phyloP scores from a whole-genome alignment of 2,329 filamentous ascomycete genomes.

The Niveomyces coronatus region DNA sequence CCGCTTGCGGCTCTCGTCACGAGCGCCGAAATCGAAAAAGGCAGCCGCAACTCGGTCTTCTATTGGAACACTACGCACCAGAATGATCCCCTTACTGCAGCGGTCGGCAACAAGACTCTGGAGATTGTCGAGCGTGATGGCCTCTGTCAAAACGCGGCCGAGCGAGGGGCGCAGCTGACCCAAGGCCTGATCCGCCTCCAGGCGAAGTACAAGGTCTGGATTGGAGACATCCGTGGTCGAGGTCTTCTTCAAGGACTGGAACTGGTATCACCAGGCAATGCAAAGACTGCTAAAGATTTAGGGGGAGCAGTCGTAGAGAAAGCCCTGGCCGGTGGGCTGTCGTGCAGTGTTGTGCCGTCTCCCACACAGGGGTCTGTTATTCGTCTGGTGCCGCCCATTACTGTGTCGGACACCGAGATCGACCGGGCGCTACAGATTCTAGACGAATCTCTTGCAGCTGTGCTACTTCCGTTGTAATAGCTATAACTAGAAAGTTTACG shows the following conservation, averaged over 20 bases:
- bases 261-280: constrained; percentile 26
- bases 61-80: constrained; percentile 43
- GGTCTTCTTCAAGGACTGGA: constrained; percentile 41
- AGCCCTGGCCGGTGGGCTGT: not conserved
- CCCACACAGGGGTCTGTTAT: constrained; percentile 1
- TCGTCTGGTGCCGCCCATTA: not conserved
- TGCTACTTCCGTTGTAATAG: not conserved
- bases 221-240: constrained; percentile 41
- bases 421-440: not conserved
- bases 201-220: constrained; percentile 35
- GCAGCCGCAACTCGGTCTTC: constrained; percentile 33
- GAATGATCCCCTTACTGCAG: constrained; percentile 43
- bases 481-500: too few relatives aligned
- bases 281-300: not conserved
- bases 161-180: constrained; percentile 32
- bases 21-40: constrained; percentile 34
- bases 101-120: constrained; percentile 43
- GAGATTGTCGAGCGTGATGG: constrained; percentile 41
- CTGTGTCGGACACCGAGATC: not conserved
- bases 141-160: constrained; percentile 28
- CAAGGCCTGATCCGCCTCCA: constrained; percentile 32
- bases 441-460: not conserved
- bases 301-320: not conserved
- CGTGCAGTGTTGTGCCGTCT: not conserved
- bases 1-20: constrained; percentile 40